A percentile compares a stretch with the other conserved stretches of the same genome.
Evolutionary conservation across 306 rosid genomes (phyloP).

Genomic region (Cucurbita ficifolia): DNA sequence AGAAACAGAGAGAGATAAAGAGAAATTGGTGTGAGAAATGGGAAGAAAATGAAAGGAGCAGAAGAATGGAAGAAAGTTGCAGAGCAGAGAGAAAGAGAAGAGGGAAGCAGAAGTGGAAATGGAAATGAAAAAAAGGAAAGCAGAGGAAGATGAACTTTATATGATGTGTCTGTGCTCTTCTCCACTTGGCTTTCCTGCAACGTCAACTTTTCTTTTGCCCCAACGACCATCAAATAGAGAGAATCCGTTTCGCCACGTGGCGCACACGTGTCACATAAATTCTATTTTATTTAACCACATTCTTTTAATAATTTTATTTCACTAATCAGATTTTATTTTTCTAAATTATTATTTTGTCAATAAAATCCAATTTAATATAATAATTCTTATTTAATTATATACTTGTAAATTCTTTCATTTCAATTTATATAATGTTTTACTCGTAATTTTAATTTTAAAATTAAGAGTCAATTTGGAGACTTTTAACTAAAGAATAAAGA

Average conservation of each 20-base stretch:
- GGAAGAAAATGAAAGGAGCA: neutral
- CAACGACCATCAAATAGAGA: neutral
- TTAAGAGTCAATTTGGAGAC: neutral
- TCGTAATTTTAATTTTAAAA: neutral
- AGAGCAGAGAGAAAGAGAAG: conserved; percentile 2
- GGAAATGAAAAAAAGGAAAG: conserved; percentile 3
- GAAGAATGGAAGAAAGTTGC: neutral
- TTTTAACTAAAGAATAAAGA: neutral
- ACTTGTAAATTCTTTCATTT: neutral
- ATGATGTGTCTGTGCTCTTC: neutral
- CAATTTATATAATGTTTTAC: neutral
- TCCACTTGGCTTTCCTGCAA: conserved; percentile 11
- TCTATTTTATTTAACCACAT: neutral
- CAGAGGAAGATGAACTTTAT: conserved; percentile 5
- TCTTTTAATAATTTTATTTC: neutral
- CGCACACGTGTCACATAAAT: neutral
- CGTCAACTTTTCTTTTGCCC: neutral
- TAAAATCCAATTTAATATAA: neutral
- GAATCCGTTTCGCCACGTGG: neutral
- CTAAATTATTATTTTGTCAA: no score
- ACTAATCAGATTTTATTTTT: neutral
- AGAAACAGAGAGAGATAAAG: neutral
- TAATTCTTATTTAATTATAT: neutral
- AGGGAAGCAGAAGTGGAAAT: conserved; percentile 9
- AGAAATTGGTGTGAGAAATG: neutral